Evolutionary conservation across 116 monocot genomes (phyloP).

Genomic region (Zostera marina): DNA sequence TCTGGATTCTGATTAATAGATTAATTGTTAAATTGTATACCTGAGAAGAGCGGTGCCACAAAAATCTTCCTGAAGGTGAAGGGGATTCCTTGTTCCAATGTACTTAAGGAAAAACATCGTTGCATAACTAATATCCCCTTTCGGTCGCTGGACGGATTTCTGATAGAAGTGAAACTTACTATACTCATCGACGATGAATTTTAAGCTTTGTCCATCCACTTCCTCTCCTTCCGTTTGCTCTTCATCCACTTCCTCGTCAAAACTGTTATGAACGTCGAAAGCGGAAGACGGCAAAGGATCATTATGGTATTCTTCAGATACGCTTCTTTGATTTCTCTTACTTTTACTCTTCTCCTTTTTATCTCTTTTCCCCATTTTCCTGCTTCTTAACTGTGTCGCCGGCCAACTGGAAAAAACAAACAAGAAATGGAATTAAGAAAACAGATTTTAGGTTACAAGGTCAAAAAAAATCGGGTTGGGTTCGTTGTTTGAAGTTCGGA

Average conservation of each 20-base stretch:
- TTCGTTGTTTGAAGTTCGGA: no score
- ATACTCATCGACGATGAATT: no score
- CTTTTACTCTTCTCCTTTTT: neutral
- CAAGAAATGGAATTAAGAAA: no score
- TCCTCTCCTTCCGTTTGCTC: no score
- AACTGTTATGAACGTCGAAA: constrained; percentile 20
- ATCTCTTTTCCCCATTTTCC: neutral
- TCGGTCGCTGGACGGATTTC: constrained; percentile 84
- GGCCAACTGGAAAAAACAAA: neutral
- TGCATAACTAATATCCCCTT: constrained; percentile 93
- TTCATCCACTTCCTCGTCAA: no score
- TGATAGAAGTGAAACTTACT: constrained; percentile 80
- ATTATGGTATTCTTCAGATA: neutral
- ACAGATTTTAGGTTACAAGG: no score
- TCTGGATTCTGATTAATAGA: no score
- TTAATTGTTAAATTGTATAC: constrained; percentile 13
- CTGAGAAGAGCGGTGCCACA: constrained; percentile 93
- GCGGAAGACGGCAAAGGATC: constrained; percentile 72
- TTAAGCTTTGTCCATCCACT: no score
- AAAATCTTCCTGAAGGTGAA: constrained; percentile 95
- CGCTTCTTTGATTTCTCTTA: neutral
- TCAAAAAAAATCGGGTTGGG: no score
- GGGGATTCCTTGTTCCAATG: constrained; percentile 60
- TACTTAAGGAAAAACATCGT: constrained; percentile 95
- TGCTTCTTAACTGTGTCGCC: neutral